Percentiles rank a stretch among this genome's conserved stretches.
Conservation (phyloP, 805 yeast genomes). For the Candida jianshihensis region DNA sequence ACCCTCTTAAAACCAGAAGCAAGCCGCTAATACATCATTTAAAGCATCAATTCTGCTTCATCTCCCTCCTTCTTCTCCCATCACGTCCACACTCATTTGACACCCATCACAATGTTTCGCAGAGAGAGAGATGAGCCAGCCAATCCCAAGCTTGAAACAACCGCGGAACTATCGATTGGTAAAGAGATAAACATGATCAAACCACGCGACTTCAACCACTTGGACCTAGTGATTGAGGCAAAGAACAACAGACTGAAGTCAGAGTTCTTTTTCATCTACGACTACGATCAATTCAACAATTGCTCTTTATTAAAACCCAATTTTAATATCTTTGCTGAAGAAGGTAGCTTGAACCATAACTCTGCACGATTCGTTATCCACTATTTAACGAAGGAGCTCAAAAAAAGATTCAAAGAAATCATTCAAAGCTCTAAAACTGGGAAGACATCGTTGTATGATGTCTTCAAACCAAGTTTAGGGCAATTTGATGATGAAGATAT, state of each 20-base stretch:
- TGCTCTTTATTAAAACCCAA: slow-evolving; percentile 20
- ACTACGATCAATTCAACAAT: slow-evolving; percentile 23
- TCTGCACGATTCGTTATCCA: slow-evolving; percentile 30
- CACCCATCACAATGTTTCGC: background rate
- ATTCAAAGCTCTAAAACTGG: slow-evolving; percentile 10
- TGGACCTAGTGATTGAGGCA: slow-evolving; percentile 22
- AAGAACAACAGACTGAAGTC: slow-evolving; percentile 22
- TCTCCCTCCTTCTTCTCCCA: background rate
- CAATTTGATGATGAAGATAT: slow-evolving; percentile 27
- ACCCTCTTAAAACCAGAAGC: too few relatives aligned
- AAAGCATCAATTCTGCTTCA: too few relatives aligned
- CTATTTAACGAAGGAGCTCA: slow-evolving; percentile 25
- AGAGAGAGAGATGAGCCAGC: slow-evolving; percentile 2
- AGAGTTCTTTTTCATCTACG: slow-evolving; percentile 28
- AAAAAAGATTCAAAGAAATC: slow-evolving; percentile 17
- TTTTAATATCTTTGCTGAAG: slow-evolving; percentile 15
- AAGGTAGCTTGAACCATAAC: slow-evolving; percentile 22
- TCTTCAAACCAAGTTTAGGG: slow-evolving; percentile 30
- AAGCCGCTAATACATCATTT: too few relatives aligned
- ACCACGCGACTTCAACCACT: slow-evolving; percentile 19
- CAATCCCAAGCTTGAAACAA: slow-evolving; percentile 15
- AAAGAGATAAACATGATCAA: slow-evolving; percentile 21
- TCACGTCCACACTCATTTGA: background rate
- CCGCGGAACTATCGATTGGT: slow-evolving; percentile 20
- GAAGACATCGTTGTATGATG: slow-evolving; percentile 21